Conservation (phyloP, 495 filamentous ascomycete genomes). For the Lasiosphaeria hispida region DNA sequence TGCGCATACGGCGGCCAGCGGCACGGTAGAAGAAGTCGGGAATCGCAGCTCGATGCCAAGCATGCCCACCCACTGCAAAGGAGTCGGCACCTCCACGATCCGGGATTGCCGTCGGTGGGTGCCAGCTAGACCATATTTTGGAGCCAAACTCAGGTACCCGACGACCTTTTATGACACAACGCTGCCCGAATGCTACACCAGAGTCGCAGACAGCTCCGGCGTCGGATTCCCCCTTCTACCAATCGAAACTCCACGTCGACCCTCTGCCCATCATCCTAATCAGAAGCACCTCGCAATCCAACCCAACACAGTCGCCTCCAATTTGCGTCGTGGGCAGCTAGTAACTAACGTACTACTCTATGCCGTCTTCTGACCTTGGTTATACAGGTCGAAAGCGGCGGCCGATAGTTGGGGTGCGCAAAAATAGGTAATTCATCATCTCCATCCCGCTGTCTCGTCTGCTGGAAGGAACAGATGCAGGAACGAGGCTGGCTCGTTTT, state of each 20-base stretch:
- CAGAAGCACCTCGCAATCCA: not conserved
- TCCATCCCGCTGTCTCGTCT: no score
- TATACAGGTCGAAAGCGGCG: no score
- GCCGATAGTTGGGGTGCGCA: no score
- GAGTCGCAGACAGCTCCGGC: conserved; percentile 3
- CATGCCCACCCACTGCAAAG: no score
- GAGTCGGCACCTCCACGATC: not conserved
- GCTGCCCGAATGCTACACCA: not conserved
- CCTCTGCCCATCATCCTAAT: no score
- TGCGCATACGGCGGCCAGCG: no score
- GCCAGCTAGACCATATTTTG: not conserved
- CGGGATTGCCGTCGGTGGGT: conserved; percentile 6
- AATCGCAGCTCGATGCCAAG: no score
- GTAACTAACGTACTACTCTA: not conserved
- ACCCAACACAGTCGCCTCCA: not conserved
- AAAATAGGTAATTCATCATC: no score
- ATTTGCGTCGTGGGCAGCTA: conserved; percentile 6
- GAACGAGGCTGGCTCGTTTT: no score
- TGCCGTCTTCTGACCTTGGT: conserved; percentile 2
- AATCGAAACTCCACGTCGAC: not conserved
- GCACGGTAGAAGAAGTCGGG: no score
- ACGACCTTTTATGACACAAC: not conserved
- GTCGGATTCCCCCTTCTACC: not conserved
- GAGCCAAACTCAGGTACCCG: conserved; percentile 6
- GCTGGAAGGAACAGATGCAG: no score